Base-by-base conservation (phyloP, 768 basidiomycete species). In the Phylloporus scabripes region DNA sequence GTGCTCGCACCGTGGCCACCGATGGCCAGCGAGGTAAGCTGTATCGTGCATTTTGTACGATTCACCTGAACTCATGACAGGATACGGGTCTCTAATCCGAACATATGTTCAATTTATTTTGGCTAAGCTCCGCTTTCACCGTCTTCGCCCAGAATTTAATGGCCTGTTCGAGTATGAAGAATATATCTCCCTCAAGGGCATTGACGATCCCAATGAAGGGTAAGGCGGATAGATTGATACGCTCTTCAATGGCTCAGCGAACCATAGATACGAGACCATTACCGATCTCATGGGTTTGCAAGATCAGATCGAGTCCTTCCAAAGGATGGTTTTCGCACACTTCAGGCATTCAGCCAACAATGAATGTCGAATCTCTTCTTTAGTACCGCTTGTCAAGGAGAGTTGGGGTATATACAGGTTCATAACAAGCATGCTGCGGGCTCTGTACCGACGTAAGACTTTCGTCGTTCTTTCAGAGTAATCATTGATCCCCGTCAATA, bases 141-240 rank as follows among this genome's bases (percentile, higher is more conserved):
- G 92, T 23, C 75, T 95, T 36, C 83, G 96, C 60, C 90, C 92
- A 2, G 96, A 98, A 66, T 99, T 99, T 73, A 98, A 98, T 68
- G 96, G 96, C 21, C 72, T 99, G 6, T 99, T 99, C 63, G 96
- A 99, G 69, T 99, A 99, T 60, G 94, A 98, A 63, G 96, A 99
- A 69, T 99, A 99, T 64, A 83, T 99, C 56, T 92, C 91, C 20
- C 72, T 99, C 61, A 95, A 96, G 69, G 92, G 92, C 20, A 96
- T 98, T 53, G 92, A 97, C 64, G 93, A 99, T 73, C 96, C 96
- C 8, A 97, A 98, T 65, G 95, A 99, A 74, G 96, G 96, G 95
- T 96, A 66, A 54, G 85, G 45, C 48, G 48, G 23, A 42, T 38
- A 43, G 44, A 44, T 46, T 26, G 26, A 46, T 17, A n/a, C 15